Percentiles rank a stretch among this genome's conserved stretches.
Evolutionary conservation across 2,329 filamentous ascomycete genomes (phyloP).

Genomic region (Didymella exigua): DNA sequence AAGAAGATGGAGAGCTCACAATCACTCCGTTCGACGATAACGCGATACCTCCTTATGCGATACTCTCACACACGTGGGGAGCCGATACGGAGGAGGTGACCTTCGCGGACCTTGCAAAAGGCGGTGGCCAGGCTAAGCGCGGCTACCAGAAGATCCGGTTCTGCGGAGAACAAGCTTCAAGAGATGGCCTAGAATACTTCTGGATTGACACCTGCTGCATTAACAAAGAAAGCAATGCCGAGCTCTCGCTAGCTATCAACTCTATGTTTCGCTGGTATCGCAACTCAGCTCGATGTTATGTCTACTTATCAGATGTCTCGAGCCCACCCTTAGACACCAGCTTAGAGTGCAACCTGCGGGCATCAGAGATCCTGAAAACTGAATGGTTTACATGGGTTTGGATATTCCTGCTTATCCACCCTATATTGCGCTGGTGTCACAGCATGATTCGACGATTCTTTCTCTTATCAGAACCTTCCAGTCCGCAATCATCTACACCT

Average conservation of each 20-base stretch:
- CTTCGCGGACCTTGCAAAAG: conserved; percentile 22
- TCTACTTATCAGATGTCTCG: not conserved
- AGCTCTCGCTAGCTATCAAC: not conserved
- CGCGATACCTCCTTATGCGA: not conserved
- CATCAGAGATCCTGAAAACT: too few relatives aligned
- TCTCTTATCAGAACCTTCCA: too few relatives aligned
- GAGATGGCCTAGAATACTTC: not conserved
- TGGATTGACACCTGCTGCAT: not conserved
- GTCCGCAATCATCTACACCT: too few relatives aligned
- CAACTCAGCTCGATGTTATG: not conserved
- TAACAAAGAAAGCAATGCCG: not conserved
- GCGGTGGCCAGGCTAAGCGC: conserved; percentile 1
- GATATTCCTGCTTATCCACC: too few relatives aligned
- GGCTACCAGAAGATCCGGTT: conserved; percentile 25
- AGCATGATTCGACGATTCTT: too few relatives aligned
- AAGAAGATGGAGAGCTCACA: not conserved
- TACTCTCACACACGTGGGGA: not conserved
- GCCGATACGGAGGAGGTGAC: not conserved
- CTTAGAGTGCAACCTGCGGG: too few relatives aligned
- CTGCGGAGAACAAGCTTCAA: not conserved
- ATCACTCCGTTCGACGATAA: not conserved
- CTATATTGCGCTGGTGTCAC: too few relatives aligned
- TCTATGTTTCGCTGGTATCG: not conserved
- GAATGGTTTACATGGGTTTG: too few relatives aligned
- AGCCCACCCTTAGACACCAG: too few relatives aligned